Evolutionary conservation across 768 basidiomycete genomes (phyloP).

Genomic region (Neoboletus brunneissimus): DNA sequence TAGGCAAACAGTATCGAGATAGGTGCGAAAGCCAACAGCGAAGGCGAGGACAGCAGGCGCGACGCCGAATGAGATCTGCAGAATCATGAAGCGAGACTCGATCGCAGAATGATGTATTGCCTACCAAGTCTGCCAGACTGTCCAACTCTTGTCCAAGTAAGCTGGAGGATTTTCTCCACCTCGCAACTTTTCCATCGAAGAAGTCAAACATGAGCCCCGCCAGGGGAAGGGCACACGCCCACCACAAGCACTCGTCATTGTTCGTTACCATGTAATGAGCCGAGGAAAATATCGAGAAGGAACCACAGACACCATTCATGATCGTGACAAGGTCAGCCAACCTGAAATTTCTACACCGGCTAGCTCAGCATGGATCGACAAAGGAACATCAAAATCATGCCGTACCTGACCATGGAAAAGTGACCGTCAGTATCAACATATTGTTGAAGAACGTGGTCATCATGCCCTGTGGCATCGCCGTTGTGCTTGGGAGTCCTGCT

Average conservation of each 20-base stretch:
- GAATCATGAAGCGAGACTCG: conserved; percentile 2
- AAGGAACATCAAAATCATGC: conserved; percentile 2
- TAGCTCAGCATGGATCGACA: conserved; percentile 18
- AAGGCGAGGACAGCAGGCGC: conserved; percentile 94
- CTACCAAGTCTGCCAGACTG: conserved; percentile 90
- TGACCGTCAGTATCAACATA: conserved; percentile 91
- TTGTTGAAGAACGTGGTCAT: conserved; percentile 58
- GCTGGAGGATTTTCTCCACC: conserved; percentile 94
- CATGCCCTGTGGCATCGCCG: conserved; percentile 7
- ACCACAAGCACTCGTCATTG: conserved; percentile 78
- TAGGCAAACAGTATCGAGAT: conserved; percentile 83
- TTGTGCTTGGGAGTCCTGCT: conserved; percentile 30
- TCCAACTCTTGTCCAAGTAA: conserved; percentile 98
- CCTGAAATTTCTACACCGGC: conserved; percentile 78
- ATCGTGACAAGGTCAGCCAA: conserved; percentile 98
- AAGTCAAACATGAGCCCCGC: conserved; percentile 98
- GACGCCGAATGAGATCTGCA: conserved; percentile 94
- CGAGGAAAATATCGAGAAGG: conserved; percentile 91
- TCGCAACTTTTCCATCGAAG: conserved; percentile 94
- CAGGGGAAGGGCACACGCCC: conserved; percentile 83
- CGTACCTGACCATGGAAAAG: conserved; percentile 93
- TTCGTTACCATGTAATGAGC: conserved; percentile 83
- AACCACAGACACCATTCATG: conserved; percentile 98
- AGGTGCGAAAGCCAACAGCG: conserved; percentile 84
- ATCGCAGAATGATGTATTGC: conserved; percentile 1